Evolutionary conservation across 345 rosid species (phyloP).

Genomic region (Moricandia moricandioides): DNA sequence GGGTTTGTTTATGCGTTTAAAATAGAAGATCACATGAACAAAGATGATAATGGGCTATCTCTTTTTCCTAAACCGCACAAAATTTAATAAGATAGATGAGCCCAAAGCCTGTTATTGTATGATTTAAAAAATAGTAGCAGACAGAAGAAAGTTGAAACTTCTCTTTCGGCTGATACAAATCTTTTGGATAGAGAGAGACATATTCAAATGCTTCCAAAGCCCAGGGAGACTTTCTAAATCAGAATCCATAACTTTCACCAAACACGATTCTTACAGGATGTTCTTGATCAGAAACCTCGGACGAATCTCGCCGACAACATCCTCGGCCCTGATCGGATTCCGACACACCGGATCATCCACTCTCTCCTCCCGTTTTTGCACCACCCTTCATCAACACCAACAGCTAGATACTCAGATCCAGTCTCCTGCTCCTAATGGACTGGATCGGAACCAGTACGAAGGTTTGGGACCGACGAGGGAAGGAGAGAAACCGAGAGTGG

Average conservation of each 20-base stretch:
- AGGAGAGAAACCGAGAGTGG: constrained; percentile 74
- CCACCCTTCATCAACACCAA: constrained; percentile 4
- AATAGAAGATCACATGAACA: no score
- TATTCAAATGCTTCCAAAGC: not conserved
- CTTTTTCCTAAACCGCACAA: not conserved
- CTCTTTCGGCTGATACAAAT: not conserved
- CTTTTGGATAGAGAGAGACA: not conserved
- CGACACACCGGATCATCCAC: constrained; percentile 16
- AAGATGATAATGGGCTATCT: not conserved
- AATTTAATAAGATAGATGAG: not conserved
- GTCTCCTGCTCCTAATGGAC: not conserved
- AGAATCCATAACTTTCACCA: constrained; percentile 6
- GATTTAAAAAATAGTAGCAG: not conserved
- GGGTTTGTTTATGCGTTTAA: no score
- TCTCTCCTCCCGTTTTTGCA: constrained; percentile 41
- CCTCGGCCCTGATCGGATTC: constrained; percentile 5
- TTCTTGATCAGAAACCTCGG: constrained; percentile 39
- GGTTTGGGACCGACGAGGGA: constrained; percentile 61
- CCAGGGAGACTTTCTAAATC: not conserved
- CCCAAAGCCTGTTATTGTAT: not conserved
- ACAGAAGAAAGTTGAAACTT: not conserved
- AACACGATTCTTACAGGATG: constrained; percentile 34
- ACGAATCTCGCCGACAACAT: constrained; percentile 24
- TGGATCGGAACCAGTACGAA: constrained; percentile 2
- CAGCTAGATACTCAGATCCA: constrained; percentile 10